Conservation (phyloP, 2,329 filamentous ascomycete species). For the Hypoxylon sp. region DNA sequence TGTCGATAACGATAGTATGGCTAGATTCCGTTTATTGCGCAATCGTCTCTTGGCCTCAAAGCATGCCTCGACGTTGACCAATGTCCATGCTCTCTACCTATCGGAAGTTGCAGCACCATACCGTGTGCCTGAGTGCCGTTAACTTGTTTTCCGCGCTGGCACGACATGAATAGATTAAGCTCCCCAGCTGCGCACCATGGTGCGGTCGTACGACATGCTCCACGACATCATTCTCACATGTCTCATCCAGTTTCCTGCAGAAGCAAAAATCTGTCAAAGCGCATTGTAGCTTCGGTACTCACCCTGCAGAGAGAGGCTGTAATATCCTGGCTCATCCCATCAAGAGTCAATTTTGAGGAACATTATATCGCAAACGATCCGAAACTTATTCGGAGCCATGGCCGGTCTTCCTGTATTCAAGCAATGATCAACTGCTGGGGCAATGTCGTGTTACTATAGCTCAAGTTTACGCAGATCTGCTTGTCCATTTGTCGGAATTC, state of each 20-base stretch:
- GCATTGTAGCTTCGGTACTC: constrained; percentile 24
- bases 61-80: constrained; percentile 18
- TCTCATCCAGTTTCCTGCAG: constrained; percentile 33
- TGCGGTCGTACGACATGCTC: constrained; percentile 39
- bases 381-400: constrained; percentile 38
- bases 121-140: constrained; percentile 36
- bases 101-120: constrained; percentile 26
- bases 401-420: constrained; percentile 43
- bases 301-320: constrained; percentile 11
- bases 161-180: constrained; percentile 34
- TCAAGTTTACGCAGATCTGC: constrained; percentile 31
- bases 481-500: constrained; percentile 30
- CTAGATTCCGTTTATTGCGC: constrained; percentile 26
- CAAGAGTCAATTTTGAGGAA: constrained; percentile 8
- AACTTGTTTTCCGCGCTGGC: constrained; percentile 23
- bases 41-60: constrained; percentile 21
- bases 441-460: constrained; percentile 24
- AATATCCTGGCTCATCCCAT: constrained; percentile 4
- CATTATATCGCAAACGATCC: constrained; percentile 22
- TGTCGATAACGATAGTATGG: constrained; percentile 26
- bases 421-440: constrained; percentile 42
- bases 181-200: constrained; percentile 25
- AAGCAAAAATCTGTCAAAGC: constrained; percentile 24
- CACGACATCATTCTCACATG: constrained; percentile 39
- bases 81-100: constrained; percentile 35